Conservation (phyloP, 331 rosid genomes). For the Malus hybrid region DNA sequence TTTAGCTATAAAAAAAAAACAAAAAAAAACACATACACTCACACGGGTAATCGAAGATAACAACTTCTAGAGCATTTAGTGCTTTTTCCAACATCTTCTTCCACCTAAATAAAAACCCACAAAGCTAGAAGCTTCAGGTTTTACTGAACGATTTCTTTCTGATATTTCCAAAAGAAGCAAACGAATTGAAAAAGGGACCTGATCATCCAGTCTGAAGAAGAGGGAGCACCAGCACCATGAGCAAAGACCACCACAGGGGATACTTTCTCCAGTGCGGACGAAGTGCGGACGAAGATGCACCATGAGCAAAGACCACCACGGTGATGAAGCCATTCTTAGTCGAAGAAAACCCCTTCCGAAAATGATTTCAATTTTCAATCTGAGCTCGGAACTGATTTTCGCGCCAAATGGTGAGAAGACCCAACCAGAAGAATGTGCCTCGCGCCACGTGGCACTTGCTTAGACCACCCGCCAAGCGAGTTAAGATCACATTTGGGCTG, state of each 20-base stretch:
- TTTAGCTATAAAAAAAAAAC: not conserved
- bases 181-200: slow-evolving; percentile 27
- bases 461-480: too few species aligned
- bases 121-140: slow-evolving; percentile 2
- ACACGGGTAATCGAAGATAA: slow-evolving; percentile 93
- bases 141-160: not conserved
- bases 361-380: not conserved
- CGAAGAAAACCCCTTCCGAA: not conserved
- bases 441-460: not conserved
- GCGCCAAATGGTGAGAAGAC: slow-evolving; percentile 37
- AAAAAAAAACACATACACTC: slow-evolving; percentile 20
- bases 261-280: slow-evolving; percentile 20
- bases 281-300: slow-evolving; percentile 41
- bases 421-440: not conserved
- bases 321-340: slow-evolving; percentile 48
- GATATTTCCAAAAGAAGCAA: not conserved
- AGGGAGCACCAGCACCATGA: slow-evolving; percentile 93
- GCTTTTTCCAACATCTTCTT: slow-evolving; percentile 54
- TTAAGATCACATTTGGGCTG: not conserved
- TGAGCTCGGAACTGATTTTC: slow-evolving; percentile 13
- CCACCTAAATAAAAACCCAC: slow-evolving; percentile 45
- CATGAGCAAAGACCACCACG: slow-evolving; percentile 81
- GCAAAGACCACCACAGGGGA: slow-evolving; percentile 80
- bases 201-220: slow-evolving; percentile 84
- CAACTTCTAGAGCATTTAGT: slow-evolving; percentile 64